Base-by-base conservation (phyloP, 768 basidiomycete genomes). In the Rhizopogon roseolus region DNA sequence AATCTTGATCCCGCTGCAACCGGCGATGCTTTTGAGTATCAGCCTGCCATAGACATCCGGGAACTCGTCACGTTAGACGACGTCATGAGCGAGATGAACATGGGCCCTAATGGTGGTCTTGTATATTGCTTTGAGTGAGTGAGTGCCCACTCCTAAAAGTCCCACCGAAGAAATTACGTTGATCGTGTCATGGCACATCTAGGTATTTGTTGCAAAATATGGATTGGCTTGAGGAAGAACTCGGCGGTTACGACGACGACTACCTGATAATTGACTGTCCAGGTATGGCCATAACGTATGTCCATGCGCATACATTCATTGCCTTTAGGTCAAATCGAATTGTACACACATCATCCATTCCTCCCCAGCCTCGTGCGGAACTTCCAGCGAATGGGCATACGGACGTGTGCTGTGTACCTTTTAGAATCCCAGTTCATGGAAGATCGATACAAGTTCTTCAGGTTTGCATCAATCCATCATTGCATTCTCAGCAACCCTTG, bases 351-450 rank as follows among this genome's bases (percentile, higher is more conserved):
- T 70, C 93, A 98, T 63, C 94, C 96, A 0, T 93, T 99, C 70
- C 82, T 99, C 38, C 95, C 97, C 0, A 83, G 86, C 6, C 84
- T 99, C 38, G 88, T 90, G n/a, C 80, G 84, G 69, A 76, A 86
- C 66, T 70, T 93, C 57, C 71, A 79, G 60, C 78, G 85, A 46
- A 77, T 95, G 67, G 86, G 89, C 43, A 86, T 98, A 56, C 79
- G 95, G 54, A 84, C 84, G n/a, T 92, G 88, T 62, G 91, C 90
- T 4, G 85, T 84, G 29, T 99, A 98, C 67, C 81, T 99, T 40
- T 85, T 99, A 57, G 97, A 99, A 66, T 94, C 92, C 0, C 97
- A 99, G 62, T 99, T 99, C 72, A 98, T 98, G 93, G 97, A 99
- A 71, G 97, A 99, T 70, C 88, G 90, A 59, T 90, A 93, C 70